Percentiles rank a stretch among this genome's conserved stretches.
Conservation (phyloP, 2,329 filamentous ascomycete genomes). For the Venturia aucupariae region DNA sequence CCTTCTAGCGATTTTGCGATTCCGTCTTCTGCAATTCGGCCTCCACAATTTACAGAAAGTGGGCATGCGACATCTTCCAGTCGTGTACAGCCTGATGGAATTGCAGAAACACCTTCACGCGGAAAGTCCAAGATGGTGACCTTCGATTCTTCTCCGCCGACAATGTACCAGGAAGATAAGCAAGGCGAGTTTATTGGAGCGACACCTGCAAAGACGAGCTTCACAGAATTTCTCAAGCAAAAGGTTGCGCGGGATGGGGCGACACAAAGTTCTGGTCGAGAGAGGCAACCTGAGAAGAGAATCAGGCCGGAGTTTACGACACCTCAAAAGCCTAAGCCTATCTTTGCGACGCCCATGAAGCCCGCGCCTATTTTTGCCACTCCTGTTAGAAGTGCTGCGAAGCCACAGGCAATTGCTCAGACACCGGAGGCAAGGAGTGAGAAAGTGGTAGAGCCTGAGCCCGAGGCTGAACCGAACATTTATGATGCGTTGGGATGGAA, state of each 20-base stretch:
- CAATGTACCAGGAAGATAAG: neutral
- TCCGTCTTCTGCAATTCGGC: constrained; percentile 32
- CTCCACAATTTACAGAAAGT: constrained; percentile 22
- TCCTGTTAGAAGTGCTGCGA: constrained; percentile 4
- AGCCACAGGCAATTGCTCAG: neutral
- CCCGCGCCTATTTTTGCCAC: constrained; percentile 12
- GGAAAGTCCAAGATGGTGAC: constrained; percentile 1
- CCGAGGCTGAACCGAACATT: constrained; percentile 23
- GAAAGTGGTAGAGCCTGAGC: neutral
- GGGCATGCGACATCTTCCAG: neutral
- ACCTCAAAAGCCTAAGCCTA: constrained; percentile 16
- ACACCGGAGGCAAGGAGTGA: neutral
- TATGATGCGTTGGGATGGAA: constrained; percentile 39
- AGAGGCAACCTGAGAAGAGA: neutral
- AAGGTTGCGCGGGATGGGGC: neutral
- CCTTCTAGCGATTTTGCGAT: constrained; percentile 27
- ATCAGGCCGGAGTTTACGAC: constrained; percentile 13
- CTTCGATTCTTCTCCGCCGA: neutral
- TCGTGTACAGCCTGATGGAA: neutral
- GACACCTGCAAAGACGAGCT: neutral
- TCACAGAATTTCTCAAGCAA: neutral
- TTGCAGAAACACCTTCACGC: constrained; percentile 7
- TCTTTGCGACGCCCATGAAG: constrained; percentile 14
- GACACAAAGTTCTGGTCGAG: neutral
- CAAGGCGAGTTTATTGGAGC: neutral